Base-by-base conservation (phyloP, 345 rosid species). In the Firmiana major region DNA sequence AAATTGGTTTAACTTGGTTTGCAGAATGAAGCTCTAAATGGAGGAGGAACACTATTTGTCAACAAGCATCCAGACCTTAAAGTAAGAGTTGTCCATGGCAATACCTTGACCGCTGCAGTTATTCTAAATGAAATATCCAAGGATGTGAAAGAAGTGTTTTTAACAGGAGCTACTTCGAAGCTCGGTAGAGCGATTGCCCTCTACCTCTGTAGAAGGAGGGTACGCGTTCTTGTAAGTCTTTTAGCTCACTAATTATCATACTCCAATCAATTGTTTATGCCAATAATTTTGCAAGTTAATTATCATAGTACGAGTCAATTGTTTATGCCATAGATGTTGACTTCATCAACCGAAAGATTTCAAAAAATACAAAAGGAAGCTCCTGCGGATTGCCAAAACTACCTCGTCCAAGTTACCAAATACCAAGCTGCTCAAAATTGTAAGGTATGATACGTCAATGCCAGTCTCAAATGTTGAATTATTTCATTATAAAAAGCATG, bases 121-220 rank as follows among this genome's bases (percentile, higher is more conserved):
- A 94, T 97, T 81, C 92, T 97, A 24, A 78, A 94, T 69, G 98
- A 92, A 55, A 79, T 97, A 46, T 89, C 92, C 0, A 73, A 84
- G 59, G 96, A 94, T 54, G 95, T 91, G 17, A 79, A 85, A 75
- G 97, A 94, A 80, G 97, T 97, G 57, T 92, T 97, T 84, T 77
- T 97, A 80, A 88, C 98, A 0, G 99, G 99, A 73, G 98, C 98
- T 49, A 97, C 99, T 86, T 97, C 98, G 71, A 97, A 97, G 85
- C 96, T 97, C 12, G 99, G 99, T 54, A 83, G 99, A 85, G 99
- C 98, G 34, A 91, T 97, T 71, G 97, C 98, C 11, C 98, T 97
- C 43, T 90, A 97, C 77, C 99, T 97, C 19, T 92, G 97, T 85
- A 88, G 79, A 45, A 89, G 81, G 78, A 88, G 86, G 85, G 91